Percentiles rank a stretch among this genome's conserved stretches.
These are phyloP conservation scores for Geotrichum histeridarum DNA, from an alignment of 1,139 yeast genomes.

Conservation along the genomic window DNA sequence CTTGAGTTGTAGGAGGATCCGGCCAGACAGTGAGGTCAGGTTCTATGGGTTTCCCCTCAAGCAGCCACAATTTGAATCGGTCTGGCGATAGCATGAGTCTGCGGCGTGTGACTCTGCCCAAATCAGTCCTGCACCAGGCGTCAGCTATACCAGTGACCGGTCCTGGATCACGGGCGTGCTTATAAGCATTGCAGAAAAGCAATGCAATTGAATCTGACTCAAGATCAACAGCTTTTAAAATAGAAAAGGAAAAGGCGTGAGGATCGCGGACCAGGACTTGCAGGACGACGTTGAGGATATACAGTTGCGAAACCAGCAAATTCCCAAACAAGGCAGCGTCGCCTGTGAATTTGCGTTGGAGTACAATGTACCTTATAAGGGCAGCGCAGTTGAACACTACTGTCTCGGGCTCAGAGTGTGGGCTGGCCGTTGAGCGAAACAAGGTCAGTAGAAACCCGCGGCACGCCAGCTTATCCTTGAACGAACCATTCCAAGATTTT, in stretches of 20 bases:
- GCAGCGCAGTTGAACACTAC: not conserved
- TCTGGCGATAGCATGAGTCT: too few relatives aligned
- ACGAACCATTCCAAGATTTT: not conserved
- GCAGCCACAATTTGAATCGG: too few relatives aligned
- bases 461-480: not conserved
- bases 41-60: too few relatives aligned
- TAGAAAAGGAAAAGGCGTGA: not conserved
- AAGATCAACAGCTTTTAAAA: not conserved
- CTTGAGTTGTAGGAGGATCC: too few relatives aligned
- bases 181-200: slow-evolving; percentile 5
- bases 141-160: not conserved
- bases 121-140: not conserved
- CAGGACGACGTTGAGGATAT: slow-evolving; percentile 11
- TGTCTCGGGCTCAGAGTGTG: not conserved
- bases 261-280: slow-evolving; percentile 1
- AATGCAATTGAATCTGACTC: slow-evolving; percentile 1
- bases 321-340: slow-evolving; percentile 15
- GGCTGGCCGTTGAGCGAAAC: not conserved
- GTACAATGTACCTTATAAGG: slow-evolving; percentile 13
- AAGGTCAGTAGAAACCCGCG: not conserved
- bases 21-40: too few relatives aligned
- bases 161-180: not conserved
- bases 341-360: slow-evolving; percentile 12
- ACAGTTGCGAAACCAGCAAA: slow-evolving; percentile 13
- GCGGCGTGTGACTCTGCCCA: too few relatives aligned